Conservation (phyloP, 108 stramenopile genomes). For the Skeletonema tropicum region DNA sequence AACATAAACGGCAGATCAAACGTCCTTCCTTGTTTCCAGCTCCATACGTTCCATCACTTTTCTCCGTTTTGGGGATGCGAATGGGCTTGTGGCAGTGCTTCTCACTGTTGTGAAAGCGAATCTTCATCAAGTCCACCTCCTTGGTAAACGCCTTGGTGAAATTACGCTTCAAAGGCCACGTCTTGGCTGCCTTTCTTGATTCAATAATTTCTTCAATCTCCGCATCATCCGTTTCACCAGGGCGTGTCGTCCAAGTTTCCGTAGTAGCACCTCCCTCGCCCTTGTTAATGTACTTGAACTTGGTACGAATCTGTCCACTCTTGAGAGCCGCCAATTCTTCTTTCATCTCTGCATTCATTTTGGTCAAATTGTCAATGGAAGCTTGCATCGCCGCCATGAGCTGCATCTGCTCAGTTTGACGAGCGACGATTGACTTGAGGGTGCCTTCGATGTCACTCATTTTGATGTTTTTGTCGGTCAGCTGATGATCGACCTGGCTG, state of each 20-base stretch:
- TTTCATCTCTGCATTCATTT: neutral
- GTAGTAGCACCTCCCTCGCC: neutral
- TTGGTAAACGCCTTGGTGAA: neutral
- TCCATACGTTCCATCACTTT: neutral
- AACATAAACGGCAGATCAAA: slow-evolving; percentile 38
- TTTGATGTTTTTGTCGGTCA: neutral
- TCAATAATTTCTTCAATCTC: slow-evolving; percentile 1
- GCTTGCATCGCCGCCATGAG: slow-evolving; percentile 2
- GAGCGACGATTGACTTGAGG: neutral
- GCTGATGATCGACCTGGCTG: neutral
- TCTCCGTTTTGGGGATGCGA: slow-evolving; percentile 17
- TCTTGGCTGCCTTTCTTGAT: neutral
- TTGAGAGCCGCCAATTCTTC: neutral
- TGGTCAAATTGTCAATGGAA: neutral
- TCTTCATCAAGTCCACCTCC: slow-evolving; percentile 20
- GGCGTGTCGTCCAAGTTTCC: neutral
- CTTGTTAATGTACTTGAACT: neutral
- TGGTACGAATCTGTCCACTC: neutral
- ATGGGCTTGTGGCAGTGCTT: slow-evolving; percentile 24
- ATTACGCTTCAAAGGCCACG: neutral
- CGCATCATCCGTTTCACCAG: neutral
- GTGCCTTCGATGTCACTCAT: neutral
- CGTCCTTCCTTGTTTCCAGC: slow-evolving; percentile 38
- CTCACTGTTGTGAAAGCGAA: slow-evolving; percentile 19
- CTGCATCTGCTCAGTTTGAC: neutral